These are phyloP conservation scores for Yamadazyma paraphyllophila DNA, from an alignment of 805 yeast species.

Conservation along the genomic window DNA sequence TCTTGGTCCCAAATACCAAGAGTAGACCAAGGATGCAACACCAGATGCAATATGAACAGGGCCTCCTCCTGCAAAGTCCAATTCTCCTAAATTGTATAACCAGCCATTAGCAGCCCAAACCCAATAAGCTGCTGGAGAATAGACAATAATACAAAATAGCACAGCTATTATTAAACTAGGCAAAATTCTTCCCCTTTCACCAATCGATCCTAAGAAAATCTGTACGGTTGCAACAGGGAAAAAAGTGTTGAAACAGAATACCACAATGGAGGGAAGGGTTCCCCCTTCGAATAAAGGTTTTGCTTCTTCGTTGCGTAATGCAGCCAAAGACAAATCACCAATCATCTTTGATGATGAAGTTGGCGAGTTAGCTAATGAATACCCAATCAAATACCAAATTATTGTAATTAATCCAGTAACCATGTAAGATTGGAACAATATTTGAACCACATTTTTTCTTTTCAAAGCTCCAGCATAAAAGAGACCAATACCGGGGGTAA, in stretches of 20 bases:
- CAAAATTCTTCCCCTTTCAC: constrained; percentile 42
- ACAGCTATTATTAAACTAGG: constrained; percentile 42
- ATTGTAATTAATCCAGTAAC: constrained; percentile 36
- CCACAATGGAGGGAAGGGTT: constrained; percentile 46
- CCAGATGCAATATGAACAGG: constrained; percentile 49
- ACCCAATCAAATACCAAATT: constrained; percentile 47
- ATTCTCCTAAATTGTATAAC: constrained; percentile 41
- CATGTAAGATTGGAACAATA: constrained; percentile 45
- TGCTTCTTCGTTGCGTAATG: constrained; percentile 37
- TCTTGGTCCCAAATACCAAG: constrained; percentile 43
- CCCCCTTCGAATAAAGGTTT: constrained; percentile 44
- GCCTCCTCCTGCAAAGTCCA: constrained; percentile 52
- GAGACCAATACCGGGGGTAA: constrained; percentile 47
- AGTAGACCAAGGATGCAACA: constrained; percentile 41
- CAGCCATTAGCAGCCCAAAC: constrained; percentile 49
- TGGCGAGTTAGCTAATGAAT: constrained; percentile 42
- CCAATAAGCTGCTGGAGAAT: constrained; percentile 46
- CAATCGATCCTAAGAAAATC: constrained; percentile 44
- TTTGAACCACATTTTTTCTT: constrained; percentile 43
- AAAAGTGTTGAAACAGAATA: constrained; percentile 43
- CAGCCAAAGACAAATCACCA: constrained; percentile 42
- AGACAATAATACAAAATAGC: constrained; percentile 42
- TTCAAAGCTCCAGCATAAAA: constrained; percentile 44
- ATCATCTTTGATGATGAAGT: constrained; percentile 23
- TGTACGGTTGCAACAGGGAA: constrained; percentile 51